Evolutionary conservation across 2,329 filamentous ascomycete genomes (phyloP).

Genomic region (Coniella vitis): DNA sequence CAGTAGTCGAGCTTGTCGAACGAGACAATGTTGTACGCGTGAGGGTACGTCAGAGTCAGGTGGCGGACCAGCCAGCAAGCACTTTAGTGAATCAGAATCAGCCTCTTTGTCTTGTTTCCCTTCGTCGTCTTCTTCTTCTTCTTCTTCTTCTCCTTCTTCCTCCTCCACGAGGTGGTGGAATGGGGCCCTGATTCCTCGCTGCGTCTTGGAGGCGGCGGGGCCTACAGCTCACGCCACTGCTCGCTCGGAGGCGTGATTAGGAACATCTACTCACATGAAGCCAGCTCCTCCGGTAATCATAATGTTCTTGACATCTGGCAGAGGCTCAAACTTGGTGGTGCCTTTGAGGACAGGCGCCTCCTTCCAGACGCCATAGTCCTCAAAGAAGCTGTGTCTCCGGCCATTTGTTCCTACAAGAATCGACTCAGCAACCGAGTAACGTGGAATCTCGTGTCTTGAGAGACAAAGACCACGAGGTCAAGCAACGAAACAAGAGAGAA

Average conservation of each 20-base stretch:
- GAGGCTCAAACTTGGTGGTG: conserved; percentile 62
- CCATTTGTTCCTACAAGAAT: conserved; percentile 17
- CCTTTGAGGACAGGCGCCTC: conserved; percentile 64
- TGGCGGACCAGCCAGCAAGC: conserved; percentile 80
- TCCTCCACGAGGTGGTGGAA: too few species aligned
- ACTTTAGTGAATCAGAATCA: conserved; percentile 34
- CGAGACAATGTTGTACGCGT: conserved; percentile 71
- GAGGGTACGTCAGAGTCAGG: conserved; percentile 64
- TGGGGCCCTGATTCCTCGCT: too few species aligned
- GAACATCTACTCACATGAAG: conserved; percentile 65
- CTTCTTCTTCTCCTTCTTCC: neutral
- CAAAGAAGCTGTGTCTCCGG: conserved; percentile 37
- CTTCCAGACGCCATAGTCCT: conserved; percentile 62
- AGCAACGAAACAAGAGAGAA: too few species aligned
- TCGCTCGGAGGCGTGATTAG: conserved; percentile 15
- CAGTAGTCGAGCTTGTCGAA: conserved; percentile 85
- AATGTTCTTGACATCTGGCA: conserved; percentile 67
- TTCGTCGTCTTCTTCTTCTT: neutral
- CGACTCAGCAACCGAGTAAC: too few species aligned
- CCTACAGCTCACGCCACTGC: too few species aligned
- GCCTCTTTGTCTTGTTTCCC: conserved; percentile 17
- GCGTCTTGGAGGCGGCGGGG: too few species aligned
- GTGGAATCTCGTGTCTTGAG: too few species aligned
- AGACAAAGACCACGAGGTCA: too few species aligned
- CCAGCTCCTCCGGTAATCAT: conserved; percentile 79